Percentiles rank a stretch among this genome's conserved stretches.
phyloP scores from a whole-genome alignment of 257 asterid genomes.

The Penstemon davidsonii region DNA sequence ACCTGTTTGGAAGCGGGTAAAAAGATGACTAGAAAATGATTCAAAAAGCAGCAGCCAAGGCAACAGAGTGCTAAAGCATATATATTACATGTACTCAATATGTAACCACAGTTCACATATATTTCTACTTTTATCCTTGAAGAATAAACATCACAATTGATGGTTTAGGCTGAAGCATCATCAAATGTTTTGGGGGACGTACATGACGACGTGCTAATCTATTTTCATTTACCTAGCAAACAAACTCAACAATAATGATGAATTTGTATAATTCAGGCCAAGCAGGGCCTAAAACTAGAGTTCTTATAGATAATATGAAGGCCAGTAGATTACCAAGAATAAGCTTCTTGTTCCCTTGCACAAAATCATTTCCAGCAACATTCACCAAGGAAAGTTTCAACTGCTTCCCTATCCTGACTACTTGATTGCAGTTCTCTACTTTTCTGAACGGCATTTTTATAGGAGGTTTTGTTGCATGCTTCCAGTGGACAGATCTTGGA shows the following conservation, averaged over 20 bases:
- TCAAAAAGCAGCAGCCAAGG: constrained; percentile 7
- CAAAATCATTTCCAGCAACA: constrained; percentile 95
- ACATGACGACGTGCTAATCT: not conserved
- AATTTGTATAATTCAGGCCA: constrained; percentile 11
- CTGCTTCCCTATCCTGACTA: constrained; percentile 74
- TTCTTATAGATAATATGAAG: constrained; percentile 7
- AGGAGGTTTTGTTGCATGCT: constrained; percentile 92
- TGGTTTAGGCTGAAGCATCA: constrained; percentile 3
- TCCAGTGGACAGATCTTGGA: constrained; percentile 89
- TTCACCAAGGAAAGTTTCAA: constrained; percentile 87
- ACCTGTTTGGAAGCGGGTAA: not conserved
- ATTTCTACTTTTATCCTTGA: not conserved
- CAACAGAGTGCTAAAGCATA: not conserved
- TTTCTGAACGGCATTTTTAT: constrained; percentile 93
- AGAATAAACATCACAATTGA: too few species aligned
- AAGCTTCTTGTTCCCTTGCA: constrained; percentile 96
- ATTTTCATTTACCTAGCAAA: constrained; percentile 9
- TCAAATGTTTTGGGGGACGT: not conserved
- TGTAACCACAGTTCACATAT: not conserved
- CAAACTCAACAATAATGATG: not conserved
- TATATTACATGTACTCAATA: not conserved
- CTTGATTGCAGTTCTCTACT: constrained; percentile 98
- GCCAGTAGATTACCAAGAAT: constrained; percentile 69
- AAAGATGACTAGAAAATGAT: constrained; percentile 1
- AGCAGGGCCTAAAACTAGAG: constrained; percentile 2